Evolutionary conservation across 805 yeast species (phyloP).

Genomic region (Candida ovalis): DNA sequence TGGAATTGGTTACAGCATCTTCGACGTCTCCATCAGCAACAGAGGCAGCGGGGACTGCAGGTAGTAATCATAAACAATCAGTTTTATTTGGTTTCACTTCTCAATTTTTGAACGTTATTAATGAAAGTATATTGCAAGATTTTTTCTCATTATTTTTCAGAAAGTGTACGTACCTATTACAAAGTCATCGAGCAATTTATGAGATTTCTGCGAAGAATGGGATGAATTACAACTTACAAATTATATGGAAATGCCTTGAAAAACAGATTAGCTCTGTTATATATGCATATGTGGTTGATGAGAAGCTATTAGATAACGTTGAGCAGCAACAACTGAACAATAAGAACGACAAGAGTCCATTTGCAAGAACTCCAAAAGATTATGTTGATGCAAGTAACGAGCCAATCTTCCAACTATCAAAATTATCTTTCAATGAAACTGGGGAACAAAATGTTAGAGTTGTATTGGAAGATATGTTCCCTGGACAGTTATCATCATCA

Average conservation of each 20-base stretch:
- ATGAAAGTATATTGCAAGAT: slow-evolving; percentile 53
- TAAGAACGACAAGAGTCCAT: slow-evolving; percentile 17
- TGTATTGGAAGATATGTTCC: slow-evolving; percentile 60
- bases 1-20: slow-evolving; percentile 19
- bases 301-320: slow-evolving; percentile 22
- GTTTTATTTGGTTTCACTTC: slow-evolving; percentile 10
- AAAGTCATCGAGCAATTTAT: slow-evolving; percentile 62
- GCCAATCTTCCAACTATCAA: slow-evolving; percentile 35
- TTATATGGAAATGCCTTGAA: slow-evolving; percentile 44
- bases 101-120: slow-evolving; percentile 22
- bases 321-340: slow-evolving; percentile 16
- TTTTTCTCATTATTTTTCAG: slow-evolving; percentile 68
- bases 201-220: slow-evolving; percentile 43
- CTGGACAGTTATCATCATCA: slow-evolving; percentile 40
- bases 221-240: slow-evolving; percentile 20
- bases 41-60: not conserved
- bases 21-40: slow-evolving; percentile 1
- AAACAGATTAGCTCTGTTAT: slow-evolving; percentile 37
- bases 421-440: slow-evolving; percentile 31
- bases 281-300: slow-evolving; percentile 36
- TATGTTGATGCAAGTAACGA: slow-evolving; percentile 13
- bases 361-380: slow-evolving; percentile 21
- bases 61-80: slow-evolving; percentile 1
- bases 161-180: slow-evolving; percentile 58
- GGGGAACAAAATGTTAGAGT: slow-evolving; percentile 36